Conservation (phyloP, 108 stramenopile genomes). For the Nitzschia sp. region DNA sequence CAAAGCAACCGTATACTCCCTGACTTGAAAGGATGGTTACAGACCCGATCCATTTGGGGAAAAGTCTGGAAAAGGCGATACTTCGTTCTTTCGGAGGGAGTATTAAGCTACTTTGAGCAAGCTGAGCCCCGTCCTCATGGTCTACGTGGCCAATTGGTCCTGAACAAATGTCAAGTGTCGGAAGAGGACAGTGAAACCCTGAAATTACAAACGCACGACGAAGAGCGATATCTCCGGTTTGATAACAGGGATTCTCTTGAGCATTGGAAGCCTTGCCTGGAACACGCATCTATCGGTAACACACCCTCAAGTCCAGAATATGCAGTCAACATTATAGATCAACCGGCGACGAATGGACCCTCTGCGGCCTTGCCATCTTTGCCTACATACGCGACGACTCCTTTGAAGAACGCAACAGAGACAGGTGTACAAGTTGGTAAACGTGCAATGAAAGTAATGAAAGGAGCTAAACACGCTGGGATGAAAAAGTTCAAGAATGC, state of each 20-base stretch:
- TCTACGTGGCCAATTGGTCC: conserved; percentile 50
- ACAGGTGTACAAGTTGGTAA: conserved; percentile 19
- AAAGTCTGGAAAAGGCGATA: conserved; percentile 57
- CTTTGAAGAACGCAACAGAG: conserved; percentile 29
- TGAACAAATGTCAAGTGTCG: conserved; percentile 33
- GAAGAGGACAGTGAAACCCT: conserved; percentile 23
- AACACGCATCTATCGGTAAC: background rate
- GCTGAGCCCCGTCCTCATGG: conserved; percentile 57
- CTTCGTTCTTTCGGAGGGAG: conserved; percentile 58
- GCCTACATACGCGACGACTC: conserved; percentile 1
- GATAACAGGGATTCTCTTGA: conserved; percentile 46
- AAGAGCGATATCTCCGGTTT: conserved; percentile 48
- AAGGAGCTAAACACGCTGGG: conserved; percentile 30
- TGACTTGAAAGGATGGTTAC: conserved; percentile 37
- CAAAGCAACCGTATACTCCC: background rate
- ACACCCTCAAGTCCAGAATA: background rate
- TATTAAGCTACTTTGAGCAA: conserved; percentile 58
- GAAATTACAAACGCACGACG: background rate
- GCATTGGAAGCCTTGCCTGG: conserved; percentile 47
- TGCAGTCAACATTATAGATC: background rate
- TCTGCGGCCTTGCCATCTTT: no score
- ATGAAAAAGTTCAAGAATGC: conserved; percentile 39
- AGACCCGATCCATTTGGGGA: conserved; percentile 28
- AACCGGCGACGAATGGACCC: no score
- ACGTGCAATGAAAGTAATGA: conserved; percentile 34